A percentile compares a stretch with the other conserved stretches of the same genome.
Conservation (phyloP, 164 flowering plant genomes). For the Umbilicus rupestris region DNA sequence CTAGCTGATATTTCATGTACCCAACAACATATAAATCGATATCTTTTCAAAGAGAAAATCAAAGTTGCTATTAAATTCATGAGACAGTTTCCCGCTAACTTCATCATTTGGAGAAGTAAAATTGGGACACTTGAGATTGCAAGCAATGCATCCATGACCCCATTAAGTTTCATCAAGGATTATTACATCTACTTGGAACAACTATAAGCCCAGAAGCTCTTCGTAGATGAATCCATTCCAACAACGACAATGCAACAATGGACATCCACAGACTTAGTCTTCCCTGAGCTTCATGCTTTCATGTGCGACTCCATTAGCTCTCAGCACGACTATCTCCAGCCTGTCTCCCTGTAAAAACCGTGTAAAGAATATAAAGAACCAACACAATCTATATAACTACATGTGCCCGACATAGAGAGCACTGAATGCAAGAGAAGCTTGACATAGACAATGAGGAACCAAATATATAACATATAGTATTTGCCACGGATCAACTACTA, state of each 20-base stretch:
- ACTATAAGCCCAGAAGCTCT: neutral
- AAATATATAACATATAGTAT: neutral
- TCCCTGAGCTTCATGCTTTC: conserved; percentile 74
- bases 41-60: no score
- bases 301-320: conserved; percentile 50
- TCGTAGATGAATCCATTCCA: neutral
- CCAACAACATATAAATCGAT: no score
- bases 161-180: neutral
- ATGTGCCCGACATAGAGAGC: neutral
- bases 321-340: conserved; percentile 66
- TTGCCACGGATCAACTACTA: neutral
- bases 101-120: neutral
- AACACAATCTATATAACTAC: neutral
- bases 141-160: neutral
- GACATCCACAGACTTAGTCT: conserved; percentile 28
- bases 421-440: no score
- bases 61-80: neutral
- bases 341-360: conserved; percentile 62
- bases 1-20: no score
- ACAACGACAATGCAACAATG: neutral
- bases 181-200: neutral
- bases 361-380: neutral
- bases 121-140: no score
- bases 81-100: neutral
- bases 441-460: neutral